These are phyloP conservation scores for Fusarium sp. DNA, from an alignment of 2,329 filamentous ascomycete genomes.

Conservation along the genomic window DNA sequence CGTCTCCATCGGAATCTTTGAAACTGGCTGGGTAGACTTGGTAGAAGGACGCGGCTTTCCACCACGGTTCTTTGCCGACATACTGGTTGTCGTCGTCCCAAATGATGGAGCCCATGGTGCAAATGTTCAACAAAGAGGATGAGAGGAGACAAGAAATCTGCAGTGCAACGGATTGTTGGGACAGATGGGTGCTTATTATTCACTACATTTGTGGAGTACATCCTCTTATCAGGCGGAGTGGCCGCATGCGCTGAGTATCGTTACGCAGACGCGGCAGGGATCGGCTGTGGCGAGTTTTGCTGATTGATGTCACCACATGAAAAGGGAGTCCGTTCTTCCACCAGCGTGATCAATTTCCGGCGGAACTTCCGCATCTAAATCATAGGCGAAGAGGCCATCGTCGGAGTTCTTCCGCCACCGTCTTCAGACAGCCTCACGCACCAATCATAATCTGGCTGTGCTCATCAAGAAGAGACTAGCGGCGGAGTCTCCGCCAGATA, in stretches of 20 bases:
- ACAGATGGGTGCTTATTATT: not conserved
- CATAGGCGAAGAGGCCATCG: not conserved
- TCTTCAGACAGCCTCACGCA: not conserved
- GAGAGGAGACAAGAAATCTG: not conserved
- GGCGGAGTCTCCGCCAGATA: slow-evolving; percentile 9
- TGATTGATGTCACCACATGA: slow-evolving; percentile 1
- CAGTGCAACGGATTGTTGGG: too few species aligned
- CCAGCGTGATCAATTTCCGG: not conserved
- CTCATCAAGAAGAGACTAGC: not conserved
- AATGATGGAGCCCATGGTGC: slow-evolving; percentile 49
- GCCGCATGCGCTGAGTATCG: not conserved
- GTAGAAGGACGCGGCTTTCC: slow-evolving; percentile 58
- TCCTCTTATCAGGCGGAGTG: not conserved
- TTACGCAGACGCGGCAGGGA: not conserved
- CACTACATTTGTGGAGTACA: not conserved
- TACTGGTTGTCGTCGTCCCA: slow-evolving; percentile 48
- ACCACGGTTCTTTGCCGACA: slow-evolving; percentile 48
- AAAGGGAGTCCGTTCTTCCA: not conserved
- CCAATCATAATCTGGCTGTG: not conserved
- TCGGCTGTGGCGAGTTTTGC: slow-evolving; percentile 1
- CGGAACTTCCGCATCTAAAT: slow-evolving; percentile 20
- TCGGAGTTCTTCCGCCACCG: slow-evolving; percentile 19
- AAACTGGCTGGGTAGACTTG: slow-evolving; percentile 54
- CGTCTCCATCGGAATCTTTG: slow-evolving; percentile 37
- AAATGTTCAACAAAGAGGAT: not conserved